Base-by-base conservation (phyloP, 2,329 filamentous ascomycete species). In the Xylariales sp. region DNA sequence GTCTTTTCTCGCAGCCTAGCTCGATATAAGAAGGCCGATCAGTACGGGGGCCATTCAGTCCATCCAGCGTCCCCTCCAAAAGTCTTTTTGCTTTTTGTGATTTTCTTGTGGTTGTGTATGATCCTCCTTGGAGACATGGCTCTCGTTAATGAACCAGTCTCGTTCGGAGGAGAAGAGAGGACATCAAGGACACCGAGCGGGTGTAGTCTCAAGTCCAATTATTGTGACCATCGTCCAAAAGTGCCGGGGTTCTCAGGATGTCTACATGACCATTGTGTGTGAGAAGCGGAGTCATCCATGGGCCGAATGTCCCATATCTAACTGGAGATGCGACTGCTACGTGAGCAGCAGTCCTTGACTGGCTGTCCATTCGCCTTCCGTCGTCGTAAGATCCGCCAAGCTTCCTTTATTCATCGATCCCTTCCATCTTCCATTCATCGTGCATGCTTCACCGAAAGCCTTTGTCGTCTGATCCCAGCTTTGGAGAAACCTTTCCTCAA, bases 1-100 rank as follows among this genome's bases (percentile, higher is more conserved):
- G 12, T 11, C 16, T 27, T 25, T 15, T 38, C 14, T 28, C n/a
- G 15, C 18, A 28, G 35, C 20, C 8, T n/a, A 27, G 24, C n/a
- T 8, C 24, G n/a, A 27, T 27, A 14, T 24, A 16, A 28, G 6
- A 19, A 36, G 42, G 42, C 29, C 38, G 19, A 47, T 49, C 44
- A 53, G 51, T 58, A 44, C 44, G 46, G 51, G 45, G 52, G 52
- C 43, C 42, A 46, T 50, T 44, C 41, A 53, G 51, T 32, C 43
- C 42, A 49, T 52, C 53, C 44, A 58, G 54, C 44, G 46, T 51
- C 44, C 45, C 55, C 48, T 41, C 29, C 47, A 46, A 53, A 53
- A 50, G 41, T 16, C 44, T 51, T 54, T 54, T 52, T 51, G 44
- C 48, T 33, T 43, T 46, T 42, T 37, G 40, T 42, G 45, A 40